Base-by-base conservation (phyloP, 1,284 basidiomycete species). In the Trichosporon coremiiforme region DNA sequence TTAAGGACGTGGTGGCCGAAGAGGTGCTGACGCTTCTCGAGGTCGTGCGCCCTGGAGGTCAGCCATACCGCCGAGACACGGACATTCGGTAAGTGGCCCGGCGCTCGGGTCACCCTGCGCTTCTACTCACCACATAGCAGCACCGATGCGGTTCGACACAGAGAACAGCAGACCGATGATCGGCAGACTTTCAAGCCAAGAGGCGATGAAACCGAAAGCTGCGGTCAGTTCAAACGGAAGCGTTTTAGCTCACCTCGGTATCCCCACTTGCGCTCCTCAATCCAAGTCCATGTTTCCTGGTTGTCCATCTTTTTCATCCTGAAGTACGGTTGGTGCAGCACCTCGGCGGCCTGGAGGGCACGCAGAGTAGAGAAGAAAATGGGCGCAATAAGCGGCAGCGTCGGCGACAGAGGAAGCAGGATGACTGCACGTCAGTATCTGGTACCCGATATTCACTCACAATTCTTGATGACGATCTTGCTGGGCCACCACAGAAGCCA, bases 211-310 rank as follows among this genome's bases (percentile, higher is more conserved):
- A 0, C 93, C 93, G 75, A 95, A 95, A 0, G 86, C 91, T 94
- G 71, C 3, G 9, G 50, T 64, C 7, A 71, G 66, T 10, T 6
- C 17, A 0, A 1, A 15, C 8, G 31, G 20, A 2, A 0, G 5
- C 12, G 75, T 20, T 68, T 25, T 29, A 15, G 78, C 86, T 69
- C 74, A 92, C 91, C 78, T 78, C 91, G 85, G 78, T 95, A 94
- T 70, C 91, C 90, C 90, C 91, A 93, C 79, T 91, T 92, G 35
- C 91, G 88, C 80, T 95, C 93, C 76, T 93, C 91, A 71, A 95
- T 87, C 83, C 92, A 95, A 0, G 89, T 83, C 12, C 89, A 88
- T 8, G 88, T 83, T 78, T 94, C 88, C 33, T 87, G 81, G 4
- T 86, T 81, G 0, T 87, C 87, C 93, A 95, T 94, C 66, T 88